Percentiles rank a stretch among this genome's conserved stretches.
phyloP scores from a whole-genome alignment of 208 protist genomes.

The Trypanosoma theileri region DNA sequence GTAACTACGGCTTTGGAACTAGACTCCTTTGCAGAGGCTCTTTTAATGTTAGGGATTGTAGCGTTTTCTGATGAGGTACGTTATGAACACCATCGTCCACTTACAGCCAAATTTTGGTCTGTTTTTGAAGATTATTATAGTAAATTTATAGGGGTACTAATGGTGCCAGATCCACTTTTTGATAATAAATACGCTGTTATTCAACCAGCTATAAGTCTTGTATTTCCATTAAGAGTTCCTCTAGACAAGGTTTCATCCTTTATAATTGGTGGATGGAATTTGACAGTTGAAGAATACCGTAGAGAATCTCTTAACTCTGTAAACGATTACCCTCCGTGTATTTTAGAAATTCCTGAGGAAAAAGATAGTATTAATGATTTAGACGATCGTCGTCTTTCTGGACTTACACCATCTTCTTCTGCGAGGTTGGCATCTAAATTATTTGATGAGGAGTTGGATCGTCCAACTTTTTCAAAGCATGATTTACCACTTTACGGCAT shows the following conservation, averaged over 20 bases:
- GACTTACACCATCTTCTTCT: neutral
- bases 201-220: conserved; percentile 25
- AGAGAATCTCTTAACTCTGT: neutral
- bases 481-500: conserved; percentile 35
- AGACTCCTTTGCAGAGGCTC: conserved; percentile 74
- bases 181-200: conserved; percentile 23
- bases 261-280: conserved; percentile 39
- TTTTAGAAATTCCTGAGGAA: conserved; percentile 13
- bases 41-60: conserved; percentile 83
- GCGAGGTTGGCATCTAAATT: conserved; percentile 20
- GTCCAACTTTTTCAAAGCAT: neutral
- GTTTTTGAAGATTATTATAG: conserved; percentile 69
- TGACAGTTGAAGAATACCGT: conserved; percentile 21
- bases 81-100: conserved; percentile 52
- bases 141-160: conserved; percentile 22
- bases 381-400: conserved; percentile 3
- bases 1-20: conserved; percentile 35
- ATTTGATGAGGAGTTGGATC: conserved; percentile 31
- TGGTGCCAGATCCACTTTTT: conserved; percentile 26
- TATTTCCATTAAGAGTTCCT: conserved; percentile 36
- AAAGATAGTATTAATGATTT: neutral
- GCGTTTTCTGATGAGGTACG: conserved; percentile 62
- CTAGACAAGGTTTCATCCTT: conserved; percentile 38
- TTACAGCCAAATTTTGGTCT: conserved; percentile 84
- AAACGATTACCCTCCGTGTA: conserved; percentile 19